Evolutionary conservation across 768 basidiomycete genomes (phyloP), one percentile per base, ranked within the genome.

Genomic region (Hebeloma cylindrosporum): DNA sequence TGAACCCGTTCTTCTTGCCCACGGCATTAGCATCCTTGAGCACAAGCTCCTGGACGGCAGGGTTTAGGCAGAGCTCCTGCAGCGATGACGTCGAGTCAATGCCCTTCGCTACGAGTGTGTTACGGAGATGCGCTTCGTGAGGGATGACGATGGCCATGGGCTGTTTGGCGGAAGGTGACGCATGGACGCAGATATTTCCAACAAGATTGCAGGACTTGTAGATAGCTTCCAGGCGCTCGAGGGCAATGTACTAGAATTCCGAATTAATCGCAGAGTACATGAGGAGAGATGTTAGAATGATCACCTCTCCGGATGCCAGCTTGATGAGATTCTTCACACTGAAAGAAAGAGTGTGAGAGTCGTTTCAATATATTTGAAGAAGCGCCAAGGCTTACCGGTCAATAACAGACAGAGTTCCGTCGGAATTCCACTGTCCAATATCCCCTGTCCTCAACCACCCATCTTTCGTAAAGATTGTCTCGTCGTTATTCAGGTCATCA

Each of bases 401-500:
- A 60, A 99, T 88, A 54, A 99, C 64, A 11, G 74, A 78, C 23
- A 99, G 65, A 2, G 94, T 95, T 10, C 95, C 95, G 60, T 98
- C 91, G 14, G 77, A 53, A 64, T 96, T 95, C 91, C 92, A 97
- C 64, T 89, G 88, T 0, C 92, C 95, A 26, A 98, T 77, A 62
- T 98, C 95, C 7, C 95, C 95, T 0, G 94, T 97, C 59, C 88
- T 78, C 61, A 97, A 68, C 91, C 92, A 98, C 4, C 93, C 94
- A 54, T 95, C 93, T 50, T 79, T 76, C 2, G 91, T 88, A 64
- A 95, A 94, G 59, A 92, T 81, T 9, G 60, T 72, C 57, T 82
- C 78, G 67, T 97, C 95, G 16, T 75, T 69, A 60, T 96, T 94
- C 39, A 97, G 72, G 60, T 99, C 93, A 11, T 82, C 81, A 0